A percentile compares a stretch with the other conserved stretches of the same genome.
These are phyloP conservation scores for Populus hybrid DNA, from an alignment of 441 rosid genomes.

Conservation along the genomic window DNA sequence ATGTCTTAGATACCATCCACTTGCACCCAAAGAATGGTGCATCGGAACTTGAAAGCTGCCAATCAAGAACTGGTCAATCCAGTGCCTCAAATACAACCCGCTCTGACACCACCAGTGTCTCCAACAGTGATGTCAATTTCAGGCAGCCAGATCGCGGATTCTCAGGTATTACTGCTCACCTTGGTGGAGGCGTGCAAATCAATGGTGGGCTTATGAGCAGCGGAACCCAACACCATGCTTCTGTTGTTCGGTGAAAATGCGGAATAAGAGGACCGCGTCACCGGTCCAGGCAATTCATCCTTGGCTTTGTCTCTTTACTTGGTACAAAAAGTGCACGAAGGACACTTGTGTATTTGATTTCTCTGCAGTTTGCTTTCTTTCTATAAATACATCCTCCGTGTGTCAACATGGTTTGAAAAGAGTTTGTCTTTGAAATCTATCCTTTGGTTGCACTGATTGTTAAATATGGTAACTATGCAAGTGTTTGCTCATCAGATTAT, in stretches of 20 bases:
- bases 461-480: neutral
- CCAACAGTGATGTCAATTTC: constrained; percentile 15
- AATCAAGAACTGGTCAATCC: constrained; percentile 6
- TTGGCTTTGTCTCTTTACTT: constrained; percentile 41
- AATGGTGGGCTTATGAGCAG: constrained; percentile 16
- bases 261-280: neutral
- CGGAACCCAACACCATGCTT: constrained; percentile 26
- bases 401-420: neutral
- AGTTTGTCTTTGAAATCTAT: neutral
- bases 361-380: constrained; percentile 2
- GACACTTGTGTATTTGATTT: neutral
- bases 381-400: neutral
- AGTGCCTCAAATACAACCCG: constrained; percentile 21
- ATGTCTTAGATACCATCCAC: constrained; percentile 6
- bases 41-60: constrained; percentile 13
- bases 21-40: neutral
- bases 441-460: neutral
- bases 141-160: constrained; percentile 21
- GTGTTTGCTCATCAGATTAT: neutral
- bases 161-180: constrained; percentile 16
- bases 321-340: neutral
- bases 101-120: constrained; percentile 21
- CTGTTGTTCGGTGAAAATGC: constrained; percentile 30
- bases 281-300: constrained; percentile 56
- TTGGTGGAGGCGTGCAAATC: constrained; percentile 18